Evolutionary conservation across 2,329 filamentous ascomycete species (phyloP), one percentile per base, ranked within the genome.

Genomic region (Cadophora sp.): DNA sequence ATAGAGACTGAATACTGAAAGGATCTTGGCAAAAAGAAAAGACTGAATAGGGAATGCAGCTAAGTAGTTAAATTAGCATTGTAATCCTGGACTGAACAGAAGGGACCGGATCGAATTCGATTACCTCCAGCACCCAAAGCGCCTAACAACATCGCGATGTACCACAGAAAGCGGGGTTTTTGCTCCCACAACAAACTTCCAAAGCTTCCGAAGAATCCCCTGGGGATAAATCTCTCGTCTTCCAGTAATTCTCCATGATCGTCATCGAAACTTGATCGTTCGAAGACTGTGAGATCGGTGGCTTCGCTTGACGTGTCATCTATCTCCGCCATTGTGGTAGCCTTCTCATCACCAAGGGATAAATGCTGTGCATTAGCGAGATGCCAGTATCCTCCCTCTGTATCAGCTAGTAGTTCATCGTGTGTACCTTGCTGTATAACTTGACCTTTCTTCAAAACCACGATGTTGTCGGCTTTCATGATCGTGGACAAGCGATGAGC

Each of bases 401-500:
- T 81, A 53, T 76, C 59, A 2, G 82, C 76, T 1, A 96, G 81
- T 0, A 97, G 84, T 48, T 87, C 84, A 7, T 93, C 86, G 71
- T 97, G 93, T 0, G 86, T 93, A 0, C 93, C 93, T 72, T 89
- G 82, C 76, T 97, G 92, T 7, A 90, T 84, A 0, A 93, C 86
- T 61, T 85, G 83, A 18, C 93, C 93, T 66, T 90, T 87, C 68
- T 92, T 84, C 62, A 96, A 78, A 0, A 96, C 93, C 5, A 94
- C 82, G 62, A 96, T 96, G 41, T 88, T 87, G 74, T 96, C 90
- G 2, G 93, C 92, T 70, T 91, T 87, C 77, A 89, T 90, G 73
- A 93, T 83, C 80, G 91, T 94, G 0, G 89, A 91, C 1, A 94
- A 81, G 2, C 91, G 83, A 77, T 94, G 72, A 27, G 87, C 87